A percentile compares a stretch with the other conserved stretches of the same genome.
Conservation (phyloP, 2,329 filamentous ascomycete genomes). For the Aspergillus ruber region DNA sequence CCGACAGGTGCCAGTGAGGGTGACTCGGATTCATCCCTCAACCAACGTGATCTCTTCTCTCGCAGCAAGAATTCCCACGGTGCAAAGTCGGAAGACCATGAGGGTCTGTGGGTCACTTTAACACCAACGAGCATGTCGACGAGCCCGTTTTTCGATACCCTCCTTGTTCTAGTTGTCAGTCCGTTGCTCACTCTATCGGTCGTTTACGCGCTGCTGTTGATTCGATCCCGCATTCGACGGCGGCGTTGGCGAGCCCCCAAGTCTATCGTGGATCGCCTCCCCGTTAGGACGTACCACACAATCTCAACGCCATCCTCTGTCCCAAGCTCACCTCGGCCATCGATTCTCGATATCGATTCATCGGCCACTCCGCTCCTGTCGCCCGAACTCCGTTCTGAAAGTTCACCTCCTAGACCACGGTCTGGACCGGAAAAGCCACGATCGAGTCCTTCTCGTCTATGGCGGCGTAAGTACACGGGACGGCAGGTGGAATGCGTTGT, state of each 20-base stretch:
- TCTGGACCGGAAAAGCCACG: slow-evolving; percentile 21
- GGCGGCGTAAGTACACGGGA: slow-evolving; percentile 55
- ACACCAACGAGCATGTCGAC: slow-evolving; percentile 81
- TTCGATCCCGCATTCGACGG: slow-evolving; percentile 81
- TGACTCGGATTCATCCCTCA: slow-evolving; percentile 6
- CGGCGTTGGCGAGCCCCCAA: slow-evolving; percentile 96
- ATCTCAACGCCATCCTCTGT: slow-evolving; percentile 58
- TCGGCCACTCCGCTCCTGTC: slow-evolving; percentile 71
- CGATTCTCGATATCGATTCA: slow-evolving; percentile 60
- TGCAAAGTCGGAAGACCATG: slow-evolving; percentile 47
- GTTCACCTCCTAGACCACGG: slow-evolving; percentile 28
- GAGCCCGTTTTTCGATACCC: slow-evolving; percentile 90
- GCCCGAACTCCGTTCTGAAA: slow-evolving; percentile 23
- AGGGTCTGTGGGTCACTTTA: slow-evolving; percentile 94
- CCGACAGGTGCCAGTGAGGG: slow-evolving; percentile 17
- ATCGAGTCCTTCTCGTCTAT: slow-evolving; percentile 26
- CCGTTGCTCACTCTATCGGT: slow-evolving; percentile 87
- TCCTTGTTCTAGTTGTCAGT: slow-evolving; percentile 93
- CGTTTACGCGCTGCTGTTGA: slow-evolving; percentile 80
- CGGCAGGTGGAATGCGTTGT: slow-evolving; percentile 85
- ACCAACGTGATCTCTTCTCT: background rate
- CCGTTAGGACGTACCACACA: slow-evolving; percentile 90
- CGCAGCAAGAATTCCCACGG: background rate
- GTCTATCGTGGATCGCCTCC: slow-evolving; percentile 87
- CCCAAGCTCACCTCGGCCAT: slow-evolving; percentile 50